Conservation (phyloP, 495 filamentous ascomycete genomes). For the Penicilliopsis zonata region DNA sequence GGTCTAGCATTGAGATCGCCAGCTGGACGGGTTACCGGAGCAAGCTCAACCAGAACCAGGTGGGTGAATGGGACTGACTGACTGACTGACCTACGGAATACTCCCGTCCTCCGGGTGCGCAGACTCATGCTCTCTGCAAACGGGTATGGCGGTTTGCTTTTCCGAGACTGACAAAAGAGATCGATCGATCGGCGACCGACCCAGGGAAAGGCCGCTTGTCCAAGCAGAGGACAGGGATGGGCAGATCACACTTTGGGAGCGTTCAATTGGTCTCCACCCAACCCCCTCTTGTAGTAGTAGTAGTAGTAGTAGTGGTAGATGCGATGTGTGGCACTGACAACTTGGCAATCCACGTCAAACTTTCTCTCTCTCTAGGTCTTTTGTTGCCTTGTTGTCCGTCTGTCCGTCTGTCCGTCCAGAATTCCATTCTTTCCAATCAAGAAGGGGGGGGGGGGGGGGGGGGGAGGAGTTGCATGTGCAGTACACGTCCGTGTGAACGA, state of each 20-base stretch:
- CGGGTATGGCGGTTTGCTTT: not conserved
- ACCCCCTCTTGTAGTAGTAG: too few relatives aligned
- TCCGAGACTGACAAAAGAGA: not conserved
- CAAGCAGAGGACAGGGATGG: not conserved
- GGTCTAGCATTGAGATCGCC: too few relatives aligned
- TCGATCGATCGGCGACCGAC: not conserved
- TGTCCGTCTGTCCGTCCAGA: too few relatives aligned
- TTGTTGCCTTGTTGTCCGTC: not conserved
- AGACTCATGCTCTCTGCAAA: too few relatives aligned
- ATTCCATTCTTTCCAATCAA: too few relatives aligned
- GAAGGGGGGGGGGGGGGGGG: not conserved
- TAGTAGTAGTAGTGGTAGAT: too few relatives aligned
- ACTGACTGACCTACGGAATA: too few relatives aligned
- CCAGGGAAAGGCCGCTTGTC: not conserved
- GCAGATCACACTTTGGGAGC: not conserved
- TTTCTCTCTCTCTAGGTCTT: not conserved
- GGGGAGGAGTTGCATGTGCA: not conserved
- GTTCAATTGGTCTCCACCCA: slow-evolving; percentile 1
- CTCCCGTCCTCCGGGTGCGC: too few relatives aligned
- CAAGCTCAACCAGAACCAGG: not conserved
- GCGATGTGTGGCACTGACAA: not conserved
- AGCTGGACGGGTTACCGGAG: not conserved
- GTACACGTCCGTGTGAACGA: too few relatives aligned
- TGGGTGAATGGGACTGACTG: not conserved
- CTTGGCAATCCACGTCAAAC: not conserved